Base-by-base conservation (phyloP, 2,329 filamentous ascomycete genomes). In the Sclerotinia glacialis region DNA sequence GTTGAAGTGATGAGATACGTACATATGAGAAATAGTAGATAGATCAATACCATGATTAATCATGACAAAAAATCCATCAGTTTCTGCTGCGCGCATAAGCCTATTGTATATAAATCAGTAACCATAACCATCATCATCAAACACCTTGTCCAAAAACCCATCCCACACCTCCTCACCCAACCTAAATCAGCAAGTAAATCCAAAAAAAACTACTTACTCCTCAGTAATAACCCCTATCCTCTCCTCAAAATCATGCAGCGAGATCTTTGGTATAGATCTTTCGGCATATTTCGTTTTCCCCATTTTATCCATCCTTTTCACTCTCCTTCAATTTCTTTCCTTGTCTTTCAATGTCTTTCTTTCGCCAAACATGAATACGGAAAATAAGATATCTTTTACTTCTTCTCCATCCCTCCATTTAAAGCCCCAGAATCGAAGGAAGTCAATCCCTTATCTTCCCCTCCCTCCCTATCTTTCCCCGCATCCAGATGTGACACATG, bases 11-110 rank as follows among this genome's bases (percentile, higher is more conserved):
- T n/a, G n/a, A n/a, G n/a, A 31, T 34, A 60, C 28, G 26, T 46
- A 46, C 28, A 31, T 44, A 3, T 47, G 56, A 5, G 50, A 53
- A 34, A 58, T 59, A 23, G 28, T 37, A 11, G 50, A 37, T 34
- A 77, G 63, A 1, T 76, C 55, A 66, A 78, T 67, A 75, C 78
- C 72, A 67, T 86, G 85, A 70, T 86, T 80, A n/a, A 82, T 76
- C 6, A 87, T 71, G 34, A 80, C 81, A 75, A 87, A 87, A 78
- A 87, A 87, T 11, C 85, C 85, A 49, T 83, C 82, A 8, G 83
- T 84, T 69, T 86, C 83, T 0, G 85, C 82, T n/a, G 56, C 42
- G 18, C 12, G 37, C 11, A 56, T 16, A 42, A 5, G 85, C 84
- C 44, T 80, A 67, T 68, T 42, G n/a, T 26, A 49, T 60, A 37